A percentile compares a stretch with the other conserved stretches of the same genome.
Conservation (phyloP, 176 grass and related monocot species). For the Hordeum vulgare region DNA sequence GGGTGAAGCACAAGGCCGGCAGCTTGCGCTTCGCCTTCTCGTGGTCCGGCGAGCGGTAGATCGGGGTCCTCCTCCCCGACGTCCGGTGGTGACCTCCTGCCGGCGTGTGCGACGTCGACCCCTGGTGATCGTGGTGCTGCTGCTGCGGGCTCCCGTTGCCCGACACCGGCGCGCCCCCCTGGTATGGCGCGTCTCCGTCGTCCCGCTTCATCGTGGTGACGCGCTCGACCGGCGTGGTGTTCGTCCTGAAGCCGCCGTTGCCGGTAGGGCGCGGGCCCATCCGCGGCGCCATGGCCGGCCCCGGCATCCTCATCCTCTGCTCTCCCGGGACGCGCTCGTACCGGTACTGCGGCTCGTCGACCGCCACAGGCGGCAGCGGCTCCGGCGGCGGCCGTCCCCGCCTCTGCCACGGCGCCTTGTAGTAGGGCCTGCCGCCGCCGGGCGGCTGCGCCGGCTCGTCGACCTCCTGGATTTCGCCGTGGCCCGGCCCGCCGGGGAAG, state of each 20-base stretch:
- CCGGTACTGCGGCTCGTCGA: not conserved
- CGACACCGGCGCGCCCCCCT: not conserved
- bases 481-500: not conserved
- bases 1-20: conserved; percentile 14
- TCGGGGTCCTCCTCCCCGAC: not conserved
- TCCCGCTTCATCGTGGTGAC: not conserved
- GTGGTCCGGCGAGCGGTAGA: too few species aligned
- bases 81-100: not conserved
- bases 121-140: not conserved
- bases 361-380: not conserved
- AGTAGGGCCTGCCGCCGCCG: not conserved
- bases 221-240: conserved; percentile 3
- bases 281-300: not conserved
- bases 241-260: not conserved
- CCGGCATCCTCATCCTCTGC: not conserved
- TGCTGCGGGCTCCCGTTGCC: not conserved
- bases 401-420: not conserved
- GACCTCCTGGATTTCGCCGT: not conserved
- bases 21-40: not conserved
- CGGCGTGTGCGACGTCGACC: not conserved
- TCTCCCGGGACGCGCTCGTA: not conserved
- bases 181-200: not conserved
- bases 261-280: not conserved
- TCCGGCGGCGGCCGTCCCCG: not conserved
- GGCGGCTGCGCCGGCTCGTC: too few species aligned